phyloP scores from a whole-genome alignment of 805 yeast genomes.

The Wickerhamiella sorbophila region DNA sequence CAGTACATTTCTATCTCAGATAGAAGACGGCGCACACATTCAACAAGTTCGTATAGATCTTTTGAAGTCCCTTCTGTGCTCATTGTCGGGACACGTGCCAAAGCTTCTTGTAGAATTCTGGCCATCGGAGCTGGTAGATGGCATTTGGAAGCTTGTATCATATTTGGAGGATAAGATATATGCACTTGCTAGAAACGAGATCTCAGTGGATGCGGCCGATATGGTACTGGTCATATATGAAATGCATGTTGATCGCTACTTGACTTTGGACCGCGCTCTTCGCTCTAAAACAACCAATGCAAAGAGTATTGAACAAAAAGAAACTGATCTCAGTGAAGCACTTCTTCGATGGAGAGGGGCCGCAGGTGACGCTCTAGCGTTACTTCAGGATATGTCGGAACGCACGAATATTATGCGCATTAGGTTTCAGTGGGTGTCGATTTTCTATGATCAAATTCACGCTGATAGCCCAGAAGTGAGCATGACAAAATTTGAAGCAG shows the following conservation, averaged over 20 bases:
- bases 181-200: not conserved
- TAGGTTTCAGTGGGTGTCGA: constrained; percentile 36
- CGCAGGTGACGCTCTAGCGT: not conserved
- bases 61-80: constrained; percentile 11
- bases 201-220: not conserved
- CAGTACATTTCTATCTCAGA: constrained; percentile 17
- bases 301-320: constrained; percentile 20
- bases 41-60: constrained; percentile 28
- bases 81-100: not conserved
- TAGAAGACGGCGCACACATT: constrained; percentile 26
- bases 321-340: constrained; percentile 11
- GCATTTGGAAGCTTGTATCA: not conserved
- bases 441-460: constrained; percentile 32
- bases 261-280: constrained; percentile 5
- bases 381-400: not conserved
- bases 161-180: constrained; percentile 2
- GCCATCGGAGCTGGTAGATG: not conserved
- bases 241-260: constrained; percentile 14
- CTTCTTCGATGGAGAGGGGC: not conserved
- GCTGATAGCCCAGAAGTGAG: constrained; percentile 25
- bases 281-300: not conserved
- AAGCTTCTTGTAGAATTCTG: constrained; percentile 9
- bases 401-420: constrained; percentile 10
- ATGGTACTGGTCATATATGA: constrained; percentile 15
- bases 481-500: constrained; percentile 17